Evolutionary conservation across 148 eudicot species (phyloP), one percentile per base, ranked within the genome.

Genomic region (Linanthus parryae): DNA sequence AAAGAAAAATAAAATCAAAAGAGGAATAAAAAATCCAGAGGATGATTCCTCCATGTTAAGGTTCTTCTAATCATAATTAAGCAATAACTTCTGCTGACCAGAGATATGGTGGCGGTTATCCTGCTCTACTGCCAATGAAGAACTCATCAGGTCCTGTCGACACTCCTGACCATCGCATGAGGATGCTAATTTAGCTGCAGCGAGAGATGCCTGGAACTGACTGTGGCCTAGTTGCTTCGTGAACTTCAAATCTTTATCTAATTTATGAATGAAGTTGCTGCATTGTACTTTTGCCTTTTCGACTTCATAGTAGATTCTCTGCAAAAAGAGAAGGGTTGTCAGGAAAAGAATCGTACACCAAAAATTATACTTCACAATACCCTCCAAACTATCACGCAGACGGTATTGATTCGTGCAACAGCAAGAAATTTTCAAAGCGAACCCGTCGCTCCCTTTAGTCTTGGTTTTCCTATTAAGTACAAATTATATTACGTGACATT

Each of bases 271-370:
- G 53, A 54, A 44, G 31, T 38, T 51, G 14, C 20, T 20, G 50
- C 52, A 67, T 52, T 76, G 87, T 38, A 63, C 19, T 31, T 58
- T 60, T 71, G 78, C 78, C 44, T 44, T 76, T 8, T 65, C 70
- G 39, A 84, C 57, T 58, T 78, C 96, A 34, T 72, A 75, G 66
- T 74, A 74, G 5, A 84, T 73, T 63, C 64, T 73, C 96, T 88
- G 76, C 12, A 52, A 54, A 21, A 22, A 63, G 36, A 9, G 36
- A 58, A 30, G 19, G 39, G 19, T 11, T 2, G 33, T 35, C 20
- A 50, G 34, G 44, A 50, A 44, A 25, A 47, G 3, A n/a, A n/a
- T 35, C 8, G n/a, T 8, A 10, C 56, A 14, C 0, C 31, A 44
- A 14, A 19, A 56, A 29, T 23, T 33, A 18, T 9, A 3, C 9